Evolutionary conservation across 2,329 filamentous ascomycete species (phyloP).

Genomic region (Curvularia hawaiiensis): DNA sequence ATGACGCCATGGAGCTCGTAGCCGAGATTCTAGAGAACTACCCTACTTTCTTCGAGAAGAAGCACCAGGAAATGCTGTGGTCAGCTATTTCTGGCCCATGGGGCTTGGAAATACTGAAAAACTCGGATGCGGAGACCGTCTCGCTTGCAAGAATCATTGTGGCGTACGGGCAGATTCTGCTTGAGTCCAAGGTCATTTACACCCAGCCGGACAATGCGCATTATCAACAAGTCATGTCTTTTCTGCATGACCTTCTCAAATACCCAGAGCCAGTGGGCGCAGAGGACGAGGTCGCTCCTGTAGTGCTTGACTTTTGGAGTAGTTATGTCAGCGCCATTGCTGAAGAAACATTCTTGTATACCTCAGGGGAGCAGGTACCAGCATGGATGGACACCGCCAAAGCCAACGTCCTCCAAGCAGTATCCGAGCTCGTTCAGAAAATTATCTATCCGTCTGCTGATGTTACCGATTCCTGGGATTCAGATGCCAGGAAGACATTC

Average conservation of each 20-base stretch:
- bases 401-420: conserved; percentile 64
- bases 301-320: conserved; percentile 81
- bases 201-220: conserved; percentile 52
- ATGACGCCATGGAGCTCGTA: conserved; percentile 46
- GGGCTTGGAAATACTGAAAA: conserved; percentile 45
- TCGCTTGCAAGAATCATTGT: conserved; percentile 45
- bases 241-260: conserved; percentile 68
- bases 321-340: conserved; percentile 73
- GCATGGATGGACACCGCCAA: conserved; percentile 65
- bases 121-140: conserved; percentile 42
- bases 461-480: conserved; percentile 69
- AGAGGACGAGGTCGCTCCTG: conserved; percentile 76
- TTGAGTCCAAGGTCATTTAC: conserved; percentile 50
- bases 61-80: conserved; percentile 43
- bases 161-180: conserved; percentile 41
- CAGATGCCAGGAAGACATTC: conserved; percentile 70
- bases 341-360: conserved; percentile 54
- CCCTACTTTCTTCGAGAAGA: conserved; percentile 41
- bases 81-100: conserved; percentile 40
- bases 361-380: conserved; percentile 41
- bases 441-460: conserved; percentile 68
- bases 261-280: conserved; percentile 69
- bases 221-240: conserved; percentile 46
- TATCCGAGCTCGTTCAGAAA: conserved; percentile 71
- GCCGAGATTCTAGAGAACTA: conserved; percentile 45